Evolutionary conservation across 345 rosid species (phyloP).

Genomic region (Nasturtium officinale): DNA sequence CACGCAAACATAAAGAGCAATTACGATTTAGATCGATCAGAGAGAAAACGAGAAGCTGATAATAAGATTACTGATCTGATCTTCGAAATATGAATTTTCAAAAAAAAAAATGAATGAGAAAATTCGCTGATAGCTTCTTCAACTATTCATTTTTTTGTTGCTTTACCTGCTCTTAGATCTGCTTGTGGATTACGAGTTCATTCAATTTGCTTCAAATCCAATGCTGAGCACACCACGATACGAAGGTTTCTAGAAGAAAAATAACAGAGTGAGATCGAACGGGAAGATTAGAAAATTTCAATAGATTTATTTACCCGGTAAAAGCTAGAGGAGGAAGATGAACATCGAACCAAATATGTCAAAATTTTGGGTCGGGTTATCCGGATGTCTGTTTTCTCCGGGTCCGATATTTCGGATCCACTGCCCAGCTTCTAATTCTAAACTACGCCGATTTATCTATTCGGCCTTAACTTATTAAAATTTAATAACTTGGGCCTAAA

Average conservation of each 20-base stretch:
- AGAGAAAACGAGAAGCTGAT: slow-evolving; percentile 9
- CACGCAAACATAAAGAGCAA: neutral
- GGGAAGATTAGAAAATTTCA: slow-evolving; percentile 23
- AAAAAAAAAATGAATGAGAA: neutral
- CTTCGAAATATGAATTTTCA: neutral
- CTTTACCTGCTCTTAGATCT: slow-evolving; percentile 41
- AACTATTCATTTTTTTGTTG: slow-evolving; percentile 16
- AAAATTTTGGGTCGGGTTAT: slow-evolving; percentile 25
- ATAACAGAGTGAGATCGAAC: slow-evolving; percentile 37
- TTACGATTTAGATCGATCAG: slow-evolving; percentile 25
- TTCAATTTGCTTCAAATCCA: slow-evolving; percentile 14
- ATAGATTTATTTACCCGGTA: slow-evolving; percentile 6
- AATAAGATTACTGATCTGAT: slow-evolving; percentile 28
- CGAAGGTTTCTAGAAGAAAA: neutral
- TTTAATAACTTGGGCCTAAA: neutral
- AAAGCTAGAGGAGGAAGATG: slow-evolving; percentile 24
- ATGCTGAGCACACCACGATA: neutral
- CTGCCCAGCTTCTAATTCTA: too few relatives aligned
- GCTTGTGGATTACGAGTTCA: slow-evolving; percentile 29
- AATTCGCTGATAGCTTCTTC: slow-evolving; percentile 17
- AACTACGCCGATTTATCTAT: neutral
- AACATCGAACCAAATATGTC: slow-evolving; percentile 23
- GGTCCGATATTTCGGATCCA: slow-evolving; percentile 26
- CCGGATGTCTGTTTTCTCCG: slow-evolving; percentile 17
- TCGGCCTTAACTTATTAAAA: neutral